phyloP scores from a whole-genome alignment of 371 early-diverging fungal genomes.

The Mortierella sp. region DNA sequence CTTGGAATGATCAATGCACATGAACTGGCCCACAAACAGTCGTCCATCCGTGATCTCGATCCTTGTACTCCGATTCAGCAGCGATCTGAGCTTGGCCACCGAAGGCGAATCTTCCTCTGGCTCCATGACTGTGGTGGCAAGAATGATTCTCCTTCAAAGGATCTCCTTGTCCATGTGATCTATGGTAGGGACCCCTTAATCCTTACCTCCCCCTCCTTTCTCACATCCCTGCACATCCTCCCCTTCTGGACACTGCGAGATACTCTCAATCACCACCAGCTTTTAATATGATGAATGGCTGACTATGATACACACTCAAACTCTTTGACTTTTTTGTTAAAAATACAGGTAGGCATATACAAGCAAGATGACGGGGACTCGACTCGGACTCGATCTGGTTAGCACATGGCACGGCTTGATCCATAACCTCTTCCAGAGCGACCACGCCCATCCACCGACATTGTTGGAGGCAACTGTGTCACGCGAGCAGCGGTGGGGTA shows the following conservation, averaged over 20 bases:
- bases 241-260: too few species aligned
- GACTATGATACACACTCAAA: too few species aligned
- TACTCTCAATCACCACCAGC: too few species aligned
- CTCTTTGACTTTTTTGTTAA: too few species aligned
- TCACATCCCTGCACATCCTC: too few species aligned
- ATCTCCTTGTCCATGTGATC: too few species aligned
- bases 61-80: conserved; percentile 72
- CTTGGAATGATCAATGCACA: conserved; percentile 82
- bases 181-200: too few species aligned
- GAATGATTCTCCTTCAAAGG: too few species aligned
- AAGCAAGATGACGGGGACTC: too few species aligned
- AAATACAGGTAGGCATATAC: neutral
- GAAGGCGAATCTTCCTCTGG: conserved; percentile 46
- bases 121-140: conserved; percentile 15
- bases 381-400: neutral
- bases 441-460: conserved; percentile 2
- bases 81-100: conserved; percentile 61
- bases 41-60: conserved; percentile 82
- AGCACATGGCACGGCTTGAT: conserved; percentile 48
- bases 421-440: conserved; percentile 15
- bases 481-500: neutral
- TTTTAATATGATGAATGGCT: too few species aligned
- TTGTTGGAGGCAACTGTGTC: conserved; percentile 8
- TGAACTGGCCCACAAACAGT: conserved; percentile 79
- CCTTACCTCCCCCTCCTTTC: too few species aligned